Evolutionary conservation across 441 rosid species (phyloP).

Genomic region (Hura crepitans): DNA sequence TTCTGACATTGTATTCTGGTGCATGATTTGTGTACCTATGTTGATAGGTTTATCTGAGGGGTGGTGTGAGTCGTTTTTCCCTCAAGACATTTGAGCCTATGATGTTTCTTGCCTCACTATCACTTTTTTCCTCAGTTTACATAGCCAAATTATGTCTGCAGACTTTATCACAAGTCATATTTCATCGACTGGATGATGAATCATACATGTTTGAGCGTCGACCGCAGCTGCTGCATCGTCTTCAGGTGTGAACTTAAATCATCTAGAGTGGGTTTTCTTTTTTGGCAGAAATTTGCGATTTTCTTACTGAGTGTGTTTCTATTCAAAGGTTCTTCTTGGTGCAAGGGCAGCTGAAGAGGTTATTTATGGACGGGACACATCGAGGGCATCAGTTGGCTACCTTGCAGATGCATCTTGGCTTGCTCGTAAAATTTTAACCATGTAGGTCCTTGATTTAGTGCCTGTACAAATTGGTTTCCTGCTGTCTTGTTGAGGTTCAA

Average conservation of each 20-base stretch:
- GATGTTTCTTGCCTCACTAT: background rate
- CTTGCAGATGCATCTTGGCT: slow-evolving; percentile 96
- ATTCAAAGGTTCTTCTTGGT: slow-evolving; percentile 68
- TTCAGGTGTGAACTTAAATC: slow-evolving; percentile 52
- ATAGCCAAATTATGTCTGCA: slow-evolving; percentile 32
- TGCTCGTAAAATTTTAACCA: slow-evolving; percentile 84
- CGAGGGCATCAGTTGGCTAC: slow-evolving; percentile 74
- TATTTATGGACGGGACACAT: slow-evolving; percentile 79
- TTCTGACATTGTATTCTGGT: background rate
- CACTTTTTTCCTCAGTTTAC: slow-evolving; percentile 2
- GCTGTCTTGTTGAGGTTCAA: slow-evolving; percentile 12
- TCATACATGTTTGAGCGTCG: slow-evolving; percentile 85
- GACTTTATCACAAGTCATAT: slow-evolving; percentile 77
- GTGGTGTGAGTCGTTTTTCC: background rate
- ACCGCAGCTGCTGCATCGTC: slow-evolving; percentile 87
- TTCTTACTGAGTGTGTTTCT: background rate
- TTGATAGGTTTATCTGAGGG: background rate
- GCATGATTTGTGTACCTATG: background rate
- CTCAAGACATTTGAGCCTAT: slow-evolving; percentile 6
- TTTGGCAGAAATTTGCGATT: slow-evolving; percentile 7
- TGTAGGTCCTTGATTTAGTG: slow-evolving; percentile 37
- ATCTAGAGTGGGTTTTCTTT: slow-evolving; percentile 16
- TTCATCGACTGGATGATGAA: slow-evolving; percentile 83
- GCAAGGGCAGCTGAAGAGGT: slow-evolving; percentile 98
- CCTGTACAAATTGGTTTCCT: slow-evolving; percentile 17